Percentiles rank a stretch among this genome's conserved stretches.
phyloP scores from a whole-genome alignment of 176 grass and related monocot species.

The Cenchrus fungigraminus region DNA sequence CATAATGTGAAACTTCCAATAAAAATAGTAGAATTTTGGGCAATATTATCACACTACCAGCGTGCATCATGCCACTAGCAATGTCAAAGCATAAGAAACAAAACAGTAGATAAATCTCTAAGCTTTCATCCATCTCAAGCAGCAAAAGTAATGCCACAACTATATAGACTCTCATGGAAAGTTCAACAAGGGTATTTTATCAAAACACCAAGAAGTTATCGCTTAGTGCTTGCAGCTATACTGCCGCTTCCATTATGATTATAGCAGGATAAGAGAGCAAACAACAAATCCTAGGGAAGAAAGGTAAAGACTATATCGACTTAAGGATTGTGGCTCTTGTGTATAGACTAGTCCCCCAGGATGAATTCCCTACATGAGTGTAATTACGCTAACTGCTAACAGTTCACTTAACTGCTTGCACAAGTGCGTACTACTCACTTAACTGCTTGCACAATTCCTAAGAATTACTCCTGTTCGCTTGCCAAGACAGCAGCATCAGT shows the following conservation, averaged over 20 bases:
- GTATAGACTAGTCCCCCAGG: neutral
- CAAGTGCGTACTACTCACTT: neutral
- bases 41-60: constrained; percentile 1
- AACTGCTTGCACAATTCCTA: neutral
- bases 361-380: neutral
- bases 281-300: no score
- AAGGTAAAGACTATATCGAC: neutral
- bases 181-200: neutral
- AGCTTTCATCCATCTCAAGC: neutral
- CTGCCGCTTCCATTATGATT: neutral
- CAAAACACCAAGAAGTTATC: neutral
- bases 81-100: constrained; percentile 12
- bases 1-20: constrained; percentile 17
- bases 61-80: neutral
- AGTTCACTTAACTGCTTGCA: neutral
- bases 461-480: neutral
- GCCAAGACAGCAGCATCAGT: neutral
- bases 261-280: neutral
- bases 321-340: neutral
- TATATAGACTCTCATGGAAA: neutral
- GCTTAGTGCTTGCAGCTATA: neutral
- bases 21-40: constrained; percentile 7
- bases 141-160: neutral
- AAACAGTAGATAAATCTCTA: neutral
- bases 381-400: neutral